A percentile compares a stretch with the other conserved stretches of the same genome.
Evolutionary conservation across 2,329 filamentous ascomycete genomes (phyloP).

Genomic region (Paecilomyces sp.): DNA sequence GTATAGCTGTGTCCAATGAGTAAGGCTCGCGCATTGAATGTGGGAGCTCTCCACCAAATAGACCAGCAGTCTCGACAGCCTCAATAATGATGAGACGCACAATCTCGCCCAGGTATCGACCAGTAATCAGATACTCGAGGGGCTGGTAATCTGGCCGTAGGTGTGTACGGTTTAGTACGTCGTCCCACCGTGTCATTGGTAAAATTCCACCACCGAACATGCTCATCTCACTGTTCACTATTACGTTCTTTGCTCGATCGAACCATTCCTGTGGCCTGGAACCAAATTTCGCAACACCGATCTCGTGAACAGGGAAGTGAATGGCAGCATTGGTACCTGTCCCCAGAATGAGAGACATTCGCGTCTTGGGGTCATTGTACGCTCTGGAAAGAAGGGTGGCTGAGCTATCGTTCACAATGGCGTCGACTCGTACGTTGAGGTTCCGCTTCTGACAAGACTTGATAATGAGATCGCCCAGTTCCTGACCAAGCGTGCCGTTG

Average conservation of each 20-base stretch:
- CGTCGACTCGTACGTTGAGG: slow-evolving; percentile 53
- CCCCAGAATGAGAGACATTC: slow-evolving; percentile 57
- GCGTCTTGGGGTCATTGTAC: slow-evolving; percentile 53
- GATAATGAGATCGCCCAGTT: slow-evolving; percentile 54
- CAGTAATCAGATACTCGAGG: slow-evolving; percentile 57
- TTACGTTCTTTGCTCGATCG: slow-evolving; percentile 51
- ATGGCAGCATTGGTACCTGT: slow-evolving; percentile 61
- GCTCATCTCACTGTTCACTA: slow-evolving; percentile 60
- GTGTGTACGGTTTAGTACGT: slow-evolving; percentile 51
- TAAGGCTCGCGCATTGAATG: slow-evolving; percentile 51
- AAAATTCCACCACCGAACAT: slow-evolving; percentile 56
- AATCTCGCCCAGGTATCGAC: slow-evolving; percentile 58
- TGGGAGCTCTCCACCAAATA: slow-evolving; percentile 53
- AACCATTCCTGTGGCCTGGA: slow-evolving; percentile 49
- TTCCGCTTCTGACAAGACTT: slow-evolving; percentile 47
- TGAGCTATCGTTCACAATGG: slow-evolving; percentile 58
- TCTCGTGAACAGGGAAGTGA: slow-evolving; percentile 49
- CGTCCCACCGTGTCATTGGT: slow-evolving; percentile 56
- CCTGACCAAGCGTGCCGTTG: slow-evolving; percentile 51
- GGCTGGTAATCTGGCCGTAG: slow-evolving; percentile 57
- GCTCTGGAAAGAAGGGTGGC: slow-evolving; percentile 56
- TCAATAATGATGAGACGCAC: slow-evolving; percentile 55
- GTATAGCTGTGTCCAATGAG: slow-evolving; percentile 51
- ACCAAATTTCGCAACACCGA: slow-evolving; percentile 51
- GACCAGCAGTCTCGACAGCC: slow-evolving; percentile 46